A percentile compares a stretch with the other conserved stretches of the same genome.
Evolutionary conservation across 129 eudicot species (phyloP).

Genomic region (Pittosporum tobira): DNA sequence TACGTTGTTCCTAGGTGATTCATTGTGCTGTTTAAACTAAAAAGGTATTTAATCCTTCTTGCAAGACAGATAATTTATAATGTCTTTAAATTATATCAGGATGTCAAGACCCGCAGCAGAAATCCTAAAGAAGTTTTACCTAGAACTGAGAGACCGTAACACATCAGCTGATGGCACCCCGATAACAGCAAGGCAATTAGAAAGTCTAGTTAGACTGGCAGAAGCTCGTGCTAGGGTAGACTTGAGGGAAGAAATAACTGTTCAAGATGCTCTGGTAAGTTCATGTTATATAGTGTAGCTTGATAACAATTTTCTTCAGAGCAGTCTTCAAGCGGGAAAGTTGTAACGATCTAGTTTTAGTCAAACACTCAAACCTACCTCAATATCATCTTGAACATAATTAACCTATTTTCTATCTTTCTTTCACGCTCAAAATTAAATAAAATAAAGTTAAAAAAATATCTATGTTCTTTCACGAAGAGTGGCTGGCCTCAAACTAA

Average conservation of each 20-base stretch:
- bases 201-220: conserved; percentile 87
- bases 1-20: conserved; percentile 71
- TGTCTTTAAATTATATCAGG: conserved; percentile 26
- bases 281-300: conserved; percentile 7
- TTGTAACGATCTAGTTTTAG: not conserved
- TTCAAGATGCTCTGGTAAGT: conserved; percentile 82
- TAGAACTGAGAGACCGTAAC: conserved; percentile 69
- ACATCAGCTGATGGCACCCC: conserved; percentile 93
- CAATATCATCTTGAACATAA: not conserved
- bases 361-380: not conserved
- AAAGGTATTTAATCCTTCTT: not conserved
- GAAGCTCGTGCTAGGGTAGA: conserved; percentile 95
- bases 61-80: not conserved
- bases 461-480: not conserved
- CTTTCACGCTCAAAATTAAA: too few species aligned
- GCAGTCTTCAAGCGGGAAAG: not conserved
- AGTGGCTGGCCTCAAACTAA: too few species aligned
- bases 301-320: not conserved
- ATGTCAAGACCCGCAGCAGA: conserved; percentile 85
- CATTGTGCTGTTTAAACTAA: not conserved
- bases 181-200: conserved; percentile 93
- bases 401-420: too few species aligned
- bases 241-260: conserved; percentile 72
- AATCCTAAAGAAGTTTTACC: conserved; percentile 86
- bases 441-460: too few species aligned